A percentile compares a stretch with the other conserved stretches of the same genome.
Conservation (phyloP, 2,329 filamentous ascomycete species). For the Aspergillus alliaceus region DNA sequence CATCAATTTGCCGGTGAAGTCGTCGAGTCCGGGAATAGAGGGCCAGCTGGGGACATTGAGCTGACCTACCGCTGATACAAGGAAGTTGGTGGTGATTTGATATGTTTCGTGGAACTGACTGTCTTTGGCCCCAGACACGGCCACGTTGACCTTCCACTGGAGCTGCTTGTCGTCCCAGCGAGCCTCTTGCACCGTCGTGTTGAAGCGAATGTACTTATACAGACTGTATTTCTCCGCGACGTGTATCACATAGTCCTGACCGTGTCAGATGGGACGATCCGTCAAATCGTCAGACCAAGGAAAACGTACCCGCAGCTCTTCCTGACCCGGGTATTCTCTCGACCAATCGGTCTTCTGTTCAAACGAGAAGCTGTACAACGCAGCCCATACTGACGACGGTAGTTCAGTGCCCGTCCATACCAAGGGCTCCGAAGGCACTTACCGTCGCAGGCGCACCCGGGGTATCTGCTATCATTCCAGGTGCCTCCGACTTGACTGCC, state of each 20-base stretch:
- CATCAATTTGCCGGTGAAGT: conserved; percentile 55
- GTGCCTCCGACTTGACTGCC: conserved; percentile 55
- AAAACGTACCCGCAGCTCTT: conserved; percentile 54
- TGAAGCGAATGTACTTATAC: conserved; percentile 59
- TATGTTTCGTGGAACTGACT: conserved; percentile 55
- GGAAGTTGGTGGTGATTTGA: conserved; percentile 55
- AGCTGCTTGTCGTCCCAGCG: conserved; percentile 55
- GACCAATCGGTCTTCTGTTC: conserved; percentile 61
- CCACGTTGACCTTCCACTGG: conserved; percentile 54
- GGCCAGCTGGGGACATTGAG: conserved; percentile 56
- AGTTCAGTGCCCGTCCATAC: background rate
- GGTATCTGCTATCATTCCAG: conserved; percentile 59
- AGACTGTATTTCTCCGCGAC: conserved; percentile 57
- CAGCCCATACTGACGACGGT: conserved; percentile 48
- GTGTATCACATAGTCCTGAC: conserved; percentile 51
- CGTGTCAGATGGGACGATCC: background rate
- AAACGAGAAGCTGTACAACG: conserved; percentile 62
- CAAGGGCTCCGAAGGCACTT: background rate
- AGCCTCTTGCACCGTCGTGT: conserved; percentile 53
- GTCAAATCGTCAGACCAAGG: no score
- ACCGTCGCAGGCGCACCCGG: conserved; percentile 57
- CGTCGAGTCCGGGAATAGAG: conserved; percentile 48
- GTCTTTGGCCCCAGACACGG: conserved; percentile 54
- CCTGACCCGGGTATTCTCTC: conserved; percentile 59
- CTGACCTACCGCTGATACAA: conserved; percentile 60